Conservation (phyloP, 345 rosid species). For the Salix udensis region DNA sequence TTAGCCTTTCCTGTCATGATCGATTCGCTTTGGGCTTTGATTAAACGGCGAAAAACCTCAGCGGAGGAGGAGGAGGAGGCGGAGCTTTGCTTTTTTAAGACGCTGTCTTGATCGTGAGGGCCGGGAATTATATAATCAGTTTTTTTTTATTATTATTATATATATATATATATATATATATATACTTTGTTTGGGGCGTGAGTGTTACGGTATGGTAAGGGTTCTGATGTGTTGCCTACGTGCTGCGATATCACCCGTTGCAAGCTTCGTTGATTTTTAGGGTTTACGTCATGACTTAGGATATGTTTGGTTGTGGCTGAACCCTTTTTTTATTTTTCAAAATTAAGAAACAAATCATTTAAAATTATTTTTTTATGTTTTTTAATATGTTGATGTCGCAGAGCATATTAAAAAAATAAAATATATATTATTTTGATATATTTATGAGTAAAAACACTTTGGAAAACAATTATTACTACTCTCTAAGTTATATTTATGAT, state of each 20-base stretch:
- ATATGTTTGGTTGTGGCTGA: no score
- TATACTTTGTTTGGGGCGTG: background rate
- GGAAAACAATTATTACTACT: no score
- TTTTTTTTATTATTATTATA: no score
- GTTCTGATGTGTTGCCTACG: background rate
- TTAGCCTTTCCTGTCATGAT: slow-evolving; percentile 90
- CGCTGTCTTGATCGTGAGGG: background rate
- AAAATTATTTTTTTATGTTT: no score
- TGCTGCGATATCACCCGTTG: background rate
- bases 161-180: background rate
- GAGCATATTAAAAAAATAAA: no score
- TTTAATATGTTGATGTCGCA: no score
- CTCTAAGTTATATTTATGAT: background rate
- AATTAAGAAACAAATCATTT: no score
- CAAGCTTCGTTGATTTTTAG: background rate
- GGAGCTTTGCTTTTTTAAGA: background rate
- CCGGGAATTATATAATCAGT: background rate
- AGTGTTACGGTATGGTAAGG: background rate
- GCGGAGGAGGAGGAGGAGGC: background rate
- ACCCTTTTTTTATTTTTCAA: no score
- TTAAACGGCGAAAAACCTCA: slow-evolving; percentile 1
- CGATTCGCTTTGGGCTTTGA: background rate
- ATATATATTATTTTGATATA: no score
- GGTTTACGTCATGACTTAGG: background rate
- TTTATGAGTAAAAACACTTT: no score